A percentile compares a stretch with the other conserved stretches of the same genome.
These are phyloP conservation scores for Neoscytalidium dimidiatum DNA, from an alignment of 2,329 filamentous ascomycete species.

Conservation along the genomic window DNA sequence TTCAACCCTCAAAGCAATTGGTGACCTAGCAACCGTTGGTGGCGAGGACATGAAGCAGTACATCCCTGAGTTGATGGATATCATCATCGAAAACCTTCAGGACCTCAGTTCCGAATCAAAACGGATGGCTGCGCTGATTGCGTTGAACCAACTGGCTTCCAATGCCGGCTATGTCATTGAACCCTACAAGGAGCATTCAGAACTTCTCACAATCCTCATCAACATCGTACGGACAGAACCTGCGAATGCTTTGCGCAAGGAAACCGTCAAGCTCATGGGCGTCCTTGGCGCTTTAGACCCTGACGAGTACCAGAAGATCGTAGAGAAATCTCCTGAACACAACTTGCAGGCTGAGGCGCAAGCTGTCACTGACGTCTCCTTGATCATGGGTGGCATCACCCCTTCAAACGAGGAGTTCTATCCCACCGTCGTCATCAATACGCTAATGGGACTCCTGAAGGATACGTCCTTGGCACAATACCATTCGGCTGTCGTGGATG, in stretches of 20 bases:
- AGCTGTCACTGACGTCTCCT: conserved; percentile 82
- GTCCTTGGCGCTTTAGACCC: conserved; percentile 94
- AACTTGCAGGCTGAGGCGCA: conserved; percentile 69
- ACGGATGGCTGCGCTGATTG: conserved; percentile 86
- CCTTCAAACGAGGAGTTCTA: conserved; percentile 99
- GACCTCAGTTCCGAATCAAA: conserved; percentile 90
- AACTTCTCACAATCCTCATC: conserved; percentile 88
- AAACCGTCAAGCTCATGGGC: conserved; percentile 95
- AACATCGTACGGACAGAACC: conserved; percentile 94
- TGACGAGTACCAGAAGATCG: conserved; percentile 93
- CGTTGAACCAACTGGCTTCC: conserved; percentile 87
- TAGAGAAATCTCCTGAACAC: conserved; percentile 82
- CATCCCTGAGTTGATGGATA: conserved; percentile 88
- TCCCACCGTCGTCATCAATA: conserved; percentile 96
- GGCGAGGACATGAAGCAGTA: conserved; percentile 93
- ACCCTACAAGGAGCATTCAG: conserved; percentile 92
- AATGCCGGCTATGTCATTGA: conserved; percentile 98
- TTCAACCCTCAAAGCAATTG: conserved; percentile 92
- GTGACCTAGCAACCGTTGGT: conserved; percentile 89
- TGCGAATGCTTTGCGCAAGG: conserved; percentile 79
- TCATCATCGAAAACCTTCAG: conserved; percentile 91
- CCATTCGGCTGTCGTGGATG: conserved; percentile 92
- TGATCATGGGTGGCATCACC: conserved; percentile 97
- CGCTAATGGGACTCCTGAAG: conserved; percentile 86
- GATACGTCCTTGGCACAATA: conserved; percentile 88